Percentiles rank a stretch among this genome's conserved stretches.
Evolutionary conservation across 805 yeast species (phyloP).

Genomic region (Scheffersomyces stipitis): DNA sequence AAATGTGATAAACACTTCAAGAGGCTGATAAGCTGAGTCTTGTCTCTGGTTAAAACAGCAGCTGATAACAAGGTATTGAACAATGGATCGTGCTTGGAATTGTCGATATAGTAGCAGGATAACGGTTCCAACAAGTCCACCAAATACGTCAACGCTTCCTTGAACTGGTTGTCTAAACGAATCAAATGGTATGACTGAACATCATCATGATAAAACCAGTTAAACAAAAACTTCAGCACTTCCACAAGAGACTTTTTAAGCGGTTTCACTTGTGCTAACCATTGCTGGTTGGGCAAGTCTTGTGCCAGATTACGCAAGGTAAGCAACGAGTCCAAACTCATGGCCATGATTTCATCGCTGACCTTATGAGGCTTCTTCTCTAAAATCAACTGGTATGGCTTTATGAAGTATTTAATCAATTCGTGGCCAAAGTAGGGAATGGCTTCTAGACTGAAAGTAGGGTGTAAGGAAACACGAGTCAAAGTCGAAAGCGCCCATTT

Average conservation of each 20-base stretch:
- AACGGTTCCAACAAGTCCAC: slow-evolving; percentile 83
- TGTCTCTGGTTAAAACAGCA: slow-evolving; percentile 57
- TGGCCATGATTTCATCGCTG: slow-evolving; percentile 19
- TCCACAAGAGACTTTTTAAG: slow-evolving; percentile 48
- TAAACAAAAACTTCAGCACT: slow-evolving; percentile 40
- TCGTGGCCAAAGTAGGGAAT: slow-evolving; percentile 44
- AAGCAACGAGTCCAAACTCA: slow-evolving; percentile 51
- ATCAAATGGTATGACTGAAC: slow-evolving; percentile 15
- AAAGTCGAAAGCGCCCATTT: slow-evolving; percentile 67
- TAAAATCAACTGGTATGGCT: slow-evolving; percentile 27
- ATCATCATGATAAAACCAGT: slow-evolving; percentile 30
- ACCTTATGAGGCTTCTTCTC: slow-evolving; percentile 16
- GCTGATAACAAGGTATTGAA: slow-evolving; percentile 55
- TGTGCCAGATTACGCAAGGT: slow-evolving; percentile 80
- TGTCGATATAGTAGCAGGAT: slow-evolving; percentile 78
- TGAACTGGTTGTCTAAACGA: slow-evolving; percentile 31
- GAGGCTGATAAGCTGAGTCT: slow-evolving; percentile 65
- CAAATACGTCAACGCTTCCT: slow-evolving; percentile 65
- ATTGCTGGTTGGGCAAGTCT: slow-evolving; percentile 78
- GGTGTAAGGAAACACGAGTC: slow-evolving; percentile 39
- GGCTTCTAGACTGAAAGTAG: slow-evolving; percentile 33
- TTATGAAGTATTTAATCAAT: slow-evolving; percentile 34
- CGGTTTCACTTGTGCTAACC: slow-evolving; percentile 55
- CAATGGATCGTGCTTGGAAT: slow-evolving; percentile 65
- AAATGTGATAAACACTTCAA: slow-evolving; percentile 79